Evolutionary conservation across 164 flowering plant species (phyloP), one percentile per base, ranked within the genome.

Genomic region (Piper betle): DNA sequence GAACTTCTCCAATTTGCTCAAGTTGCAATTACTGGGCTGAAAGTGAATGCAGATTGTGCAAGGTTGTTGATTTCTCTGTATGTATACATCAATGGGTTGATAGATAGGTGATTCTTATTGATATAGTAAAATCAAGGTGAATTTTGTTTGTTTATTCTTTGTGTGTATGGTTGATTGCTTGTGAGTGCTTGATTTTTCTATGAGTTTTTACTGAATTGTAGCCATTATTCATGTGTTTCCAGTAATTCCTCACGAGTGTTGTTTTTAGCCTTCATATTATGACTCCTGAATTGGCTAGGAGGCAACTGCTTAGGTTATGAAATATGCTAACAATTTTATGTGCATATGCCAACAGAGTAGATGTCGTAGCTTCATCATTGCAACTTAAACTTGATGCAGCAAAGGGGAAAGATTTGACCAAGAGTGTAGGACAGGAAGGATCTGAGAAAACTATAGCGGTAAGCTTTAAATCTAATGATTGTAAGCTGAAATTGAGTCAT

Each of bases 1-100:
- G 99, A 94, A 72, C 68, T 94, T 77, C 96, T 94, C 63, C 97
- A 94, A 74, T 94, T 91, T 82, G 95, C 91, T 33, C 95, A 88
- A 74, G 74, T 81, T 72, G 97, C 97, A 58, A 81, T 94, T 53
- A 62, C 93, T 19, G 97, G 99, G 64, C 77, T 94, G 80, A 94
- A 94, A 80, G 68, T 85, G 17, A 88, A 77, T 77, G 86, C 93
- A 60, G 91, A 89, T 69, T 52, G 82, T 64, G 66, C 71, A 74
- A 86, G 98, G 98, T 92, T 55, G 41, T 73, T 52, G 38, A 16
- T 20, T 56, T 53, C 33, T n/a, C 46, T 39, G 57, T 59, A 11
- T 17, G 19, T 20, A 7, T 6, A 18, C 17, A 8, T 54, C 18
- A 17, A 4, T 8, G 6, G 37, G 37, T 16, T 10, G 33, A 25